These are phyloP conservation scores for Amanita brunnescens DNA, from an alignment of 768 basidiomycete species.

Conservation along the genomic window DNA sequence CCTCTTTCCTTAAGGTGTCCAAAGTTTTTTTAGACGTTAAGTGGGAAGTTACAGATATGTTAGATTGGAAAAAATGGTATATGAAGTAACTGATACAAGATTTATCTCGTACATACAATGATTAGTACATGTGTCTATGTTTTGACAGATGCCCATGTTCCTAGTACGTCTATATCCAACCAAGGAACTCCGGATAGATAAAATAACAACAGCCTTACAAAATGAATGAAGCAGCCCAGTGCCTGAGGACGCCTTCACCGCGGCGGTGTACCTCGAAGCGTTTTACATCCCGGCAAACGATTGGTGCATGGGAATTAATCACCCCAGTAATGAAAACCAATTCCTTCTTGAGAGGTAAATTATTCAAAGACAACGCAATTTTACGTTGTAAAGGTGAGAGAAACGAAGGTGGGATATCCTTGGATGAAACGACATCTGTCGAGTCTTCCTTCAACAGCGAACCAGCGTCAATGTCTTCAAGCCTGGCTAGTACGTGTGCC, in stretches of 20 bases:
- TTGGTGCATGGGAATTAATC: constrained; percentile 61
- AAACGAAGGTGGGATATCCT: constrained; percentile 23
- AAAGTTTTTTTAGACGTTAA: no score
- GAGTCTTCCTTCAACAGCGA: constrained; percentile 24
- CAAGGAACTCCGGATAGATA: background rate
- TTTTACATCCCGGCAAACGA: constrained; percentile 61
- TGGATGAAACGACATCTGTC: constrained; percentile 43
- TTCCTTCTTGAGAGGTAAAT: constrained; percentile 65
- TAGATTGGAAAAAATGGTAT: background rate
- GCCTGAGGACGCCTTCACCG: constrained; percentile 60
- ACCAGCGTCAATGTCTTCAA: constrained; percentile 40
- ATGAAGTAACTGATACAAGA: background rate
- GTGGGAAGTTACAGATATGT: background rate
- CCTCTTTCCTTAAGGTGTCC: no score
- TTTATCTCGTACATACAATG: background rate
- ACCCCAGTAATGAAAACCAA: constrained; percentile 52
- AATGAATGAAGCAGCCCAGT: constrained; percentile 60
- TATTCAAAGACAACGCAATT: constrained; percentile 55
- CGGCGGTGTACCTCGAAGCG: constrained; percentile 46
- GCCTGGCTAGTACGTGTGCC: constrained; percentile 41
- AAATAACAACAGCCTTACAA: constrained; percentile 12
- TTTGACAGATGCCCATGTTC: background rate
- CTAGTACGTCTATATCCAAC: no score
- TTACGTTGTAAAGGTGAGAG: constrained; percentile 49
- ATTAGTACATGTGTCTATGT: no score